A percentile compares a stretch with the other conserved stretches of the same genome.
phyloP scores from a whole-genome alignment of 2,329 filamentous ascomycete genomes.

The Endoconidiophora laricicola region DNA sequence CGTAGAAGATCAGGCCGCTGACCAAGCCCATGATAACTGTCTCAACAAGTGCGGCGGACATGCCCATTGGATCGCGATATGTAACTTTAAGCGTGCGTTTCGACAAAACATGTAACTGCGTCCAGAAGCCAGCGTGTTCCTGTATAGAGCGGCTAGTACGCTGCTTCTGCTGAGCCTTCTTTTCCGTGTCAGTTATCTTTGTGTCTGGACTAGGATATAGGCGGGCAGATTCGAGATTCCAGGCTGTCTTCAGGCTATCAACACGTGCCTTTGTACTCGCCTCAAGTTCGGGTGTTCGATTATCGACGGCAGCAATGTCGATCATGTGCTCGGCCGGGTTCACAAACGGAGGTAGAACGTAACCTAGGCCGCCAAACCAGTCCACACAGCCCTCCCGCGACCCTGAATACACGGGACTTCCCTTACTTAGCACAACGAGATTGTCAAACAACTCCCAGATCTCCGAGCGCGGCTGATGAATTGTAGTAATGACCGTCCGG shows the following conservation, averaged over 20 bases:
- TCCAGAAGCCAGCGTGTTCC: constrained; percentile 38
- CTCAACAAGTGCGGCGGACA: constrained; percentile 53
- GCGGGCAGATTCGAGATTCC: constrained; percentile 26
- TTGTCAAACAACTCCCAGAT: constrained; percentile 67
- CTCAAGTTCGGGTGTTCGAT: constrained; percentile 50
- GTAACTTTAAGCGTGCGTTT: constrained; percentile 54
- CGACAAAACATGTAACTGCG: constrained; percentile 50
- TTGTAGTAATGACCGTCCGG: constrained; percentile 54
- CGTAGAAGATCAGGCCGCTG: constrained; percentile 55
- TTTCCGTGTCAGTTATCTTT: neutral
- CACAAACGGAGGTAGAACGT: constrained; percentile 50
- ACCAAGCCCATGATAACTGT: constrained; percentile 55
- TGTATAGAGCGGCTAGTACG: constrained; percentile 15
- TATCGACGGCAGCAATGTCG: constrained; percentile 59
- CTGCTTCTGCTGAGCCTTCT: neutral
- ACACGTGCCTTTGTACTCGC: constrained; percentile 41
- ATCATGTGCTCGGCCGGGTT: constrained; percentile 66
- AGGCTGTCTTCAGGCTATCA: constrained; percentile 41
- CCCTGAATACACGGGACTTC: constrained; percentile 53
- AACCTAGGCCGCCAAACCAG: constrained; percentile 46
- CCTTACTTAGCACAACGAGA: constrained; percentile 50
- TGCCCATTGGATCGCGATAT: constrained; percentile 60
- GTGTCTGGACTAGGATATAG: constrained; percentile 5
- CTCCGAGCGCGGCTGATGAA: constrained; percentile 63
- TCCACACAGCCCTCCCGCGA: constrained; percentile 37